Conservation (phyloP, 75 land plant species). For the Pinus albicaulis region DNA sequence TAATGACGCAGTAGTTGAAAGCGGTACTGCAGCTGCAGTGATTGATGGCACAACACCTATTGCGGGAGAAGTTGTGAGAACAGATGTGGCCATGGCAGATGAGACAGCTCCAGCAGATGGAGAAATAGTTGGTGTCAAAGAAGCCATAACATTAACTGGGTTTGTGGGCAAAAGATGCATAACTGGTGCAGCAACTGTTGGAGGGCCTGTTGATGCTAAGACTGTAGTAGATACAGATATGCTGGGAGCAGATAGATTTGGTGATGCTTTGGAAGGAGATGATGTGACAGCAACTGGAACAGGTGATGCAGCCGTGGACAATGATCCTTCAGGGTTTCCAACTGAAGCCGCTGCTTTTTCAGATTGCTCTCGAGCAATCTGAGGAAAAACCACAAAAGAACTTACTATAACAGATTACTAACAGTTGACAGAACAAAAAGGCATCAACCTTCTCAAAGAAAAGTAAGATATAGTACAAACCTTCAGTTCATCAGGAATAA, state of each 20-base stretch:
- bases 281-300: constrained; percentile 4
- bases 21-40: neutral
- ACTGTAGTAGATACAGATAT: constrained; percentile 3
- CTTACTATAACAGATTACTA: neutral
- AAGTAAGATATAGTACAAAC: constrained; percentile 24
- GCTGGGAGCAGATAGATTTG: constrained; percentile 15
- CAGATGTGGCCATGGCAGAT: constrained; percentile 7
- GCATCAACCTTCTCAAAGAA: neutral
- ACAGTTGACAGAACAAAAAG: neutral
- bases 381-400: neutral
- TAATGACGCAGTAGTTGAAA: constrained; percentile 16
- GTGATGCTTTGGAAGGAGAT: constrained; percentile 10
- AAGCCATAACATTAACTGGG: constrained; percentile 29
- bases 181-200: constrained; percentile 5
- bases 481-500: constrained; percentile 93
- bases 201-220: constrained; percentile 2
- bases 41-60: constrained; percentile 8
- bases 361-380: too few species aligned
- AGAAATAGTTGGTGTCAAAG: constrained; percentile 10
- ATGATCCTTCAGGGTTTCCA: neutral
- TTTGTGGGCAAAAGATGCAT: constrained; percentile 12
- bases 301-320: constrained; percentile 5
- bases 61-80: neutral
- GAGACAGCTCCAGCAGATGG: constrained; percentile 14
- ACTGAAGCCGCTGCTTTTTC: too few species aligned